These are phyloP conservation scores for Coemansia sp. DNA, from an alignment of 192 early-diverging fungal species.

Conservation along the genomic window DNA sequence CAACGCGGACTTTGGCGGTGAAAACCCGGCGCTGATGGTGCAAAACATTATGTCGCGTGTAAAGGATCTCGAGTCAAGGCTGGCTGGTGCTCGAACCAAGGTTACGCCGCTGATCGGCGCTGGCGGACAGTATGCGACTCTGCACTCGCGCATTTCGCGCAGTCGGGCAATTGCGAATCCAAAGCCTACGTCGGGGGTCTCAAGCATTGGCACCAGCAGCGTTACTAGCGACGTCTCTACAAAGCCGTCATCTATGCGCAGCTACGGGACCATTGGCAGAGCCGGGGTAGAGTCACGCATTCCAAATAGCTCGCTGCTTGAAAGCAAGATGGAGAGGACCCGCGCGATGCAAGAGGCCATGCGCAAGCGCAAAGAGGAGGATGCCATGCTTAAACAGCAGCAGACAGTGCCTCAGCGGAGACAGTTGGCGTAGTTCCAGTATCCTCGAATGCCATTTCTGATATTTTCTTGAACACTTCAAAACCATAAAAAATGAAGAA, in stretches of 20 bases:
- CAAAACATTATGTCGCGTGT: conserved; percentile 79
- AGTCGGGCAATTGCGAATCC: conserved; percentile 43
- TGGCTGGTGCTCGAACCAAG: conserved; percentile 72
- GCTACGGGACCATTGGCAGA: conserved; percentile 4
- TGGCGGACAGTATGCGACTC: conserved; percentile 42
- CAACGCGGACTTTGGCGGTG: conserved; percentile 25
- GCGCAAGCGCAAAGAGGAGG: conserved; percentile 24
- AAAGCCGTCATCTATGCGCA: conserved; percentile 20
- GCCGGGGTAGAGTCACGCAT: conserved; percentile 15
- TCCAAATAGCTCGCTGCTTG: conserved; percentile 15
- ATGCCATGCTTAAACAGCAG: conserved; percentile 12
- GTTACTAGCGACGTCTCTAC: conserved; percentile 12
- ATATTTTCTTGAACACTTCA: not conserved
- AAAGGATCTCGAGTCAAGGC: conserved; percentile 72
- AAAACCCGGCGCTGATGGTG: conserved; percentile 67
- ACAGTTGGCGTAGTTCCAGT: conserved; percentile 1
- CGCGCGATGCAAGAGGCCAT: conserved; percentile 35
- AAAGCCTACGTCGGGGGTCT: conserved; percentile 19
- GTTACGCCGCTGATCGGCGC: conserved; percentile 68
- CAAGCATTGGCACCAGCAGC: not conserved
- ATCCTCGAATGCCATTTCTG: not conserved
- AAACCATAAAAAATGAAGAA: too few relatives aligned
- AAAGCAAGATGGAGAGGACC: conserved; percentile 31
- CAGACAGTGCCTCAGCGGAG: conserved; percentile 47
- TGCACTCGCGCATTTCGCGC: conserved; percentile 43